These are phyloP conservation scores for Entoloma clypeatum DNA, from an alignment of 1,284 basidiomycete genomes.

Conservation along the genomic window DNA sequence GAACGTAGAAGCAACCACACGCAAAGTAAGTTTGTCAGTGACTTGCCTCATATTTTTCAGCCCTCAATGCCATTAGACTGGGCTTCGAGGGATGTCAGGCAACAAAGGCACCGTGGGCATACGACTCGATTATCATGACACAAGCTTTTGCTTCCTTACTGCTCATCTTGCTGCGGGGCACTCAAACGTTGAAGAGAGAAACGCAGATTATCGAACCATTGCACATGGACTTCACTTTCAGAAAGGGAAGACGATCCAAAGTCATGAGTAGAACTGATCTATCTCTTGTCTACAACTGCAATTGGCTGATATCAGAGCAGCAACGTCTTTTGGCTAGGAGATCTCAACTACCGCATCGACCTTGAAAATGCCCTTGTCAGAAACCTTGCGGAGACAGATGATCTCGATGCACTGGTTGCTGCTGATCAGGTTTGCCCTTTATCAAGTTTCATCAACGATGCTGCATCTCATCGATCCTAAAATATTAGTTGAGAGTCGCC, in stretches of 20 bases:
- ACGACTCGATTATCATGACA: conserved; percentile 86
- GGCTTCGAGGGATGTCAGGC: conserved; percentile 93
- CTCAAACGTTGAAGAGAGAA: conserved; percentile 84
- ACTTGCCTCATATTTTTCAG: neutral
- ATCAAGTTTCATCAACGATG: neutral
- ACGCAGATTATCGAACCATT: conserved; percentile 91
- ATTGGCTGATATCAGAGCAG: conserved; percentile 34
- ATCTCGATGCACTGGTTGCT: conserved; percentile 71
- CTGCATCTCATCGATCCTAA: conserved; percentile 10
- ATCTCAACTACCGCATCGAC: conserved; percentile 94
- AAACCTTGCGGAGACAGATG: conserved; percentile 54
- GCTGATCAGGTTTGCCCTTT: conserved; percentile 73
- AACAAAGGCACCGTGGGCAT: conserved; percentile 97
- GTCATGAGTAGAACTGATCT: conserved; percentile 72
- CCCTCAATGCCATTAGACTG: conserved; percentile 59
- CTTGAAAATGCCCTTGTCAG: conserved; percentile 81
- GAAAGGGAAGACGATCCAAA: conserved; percentile 83
- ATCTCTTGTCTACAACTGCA: neutral
- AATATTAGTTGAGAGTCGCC: conserved; percentile 58
- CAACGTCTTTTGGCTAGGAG: conserved; percentile 90
- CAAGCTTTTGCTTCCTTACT: conserved; percentile 93
- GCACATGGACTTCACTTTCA: conserved; percentile 79
- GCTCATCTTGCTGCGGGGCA: conserved; percentile 96
- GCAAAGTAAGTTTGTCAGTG: conserved; percentile 62
- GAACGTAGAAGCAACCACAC: conserved; percentile 87